Base-by-base conservation (phyloP, 129 eudicot genomes). In the Tagetes erecta region DNA sequence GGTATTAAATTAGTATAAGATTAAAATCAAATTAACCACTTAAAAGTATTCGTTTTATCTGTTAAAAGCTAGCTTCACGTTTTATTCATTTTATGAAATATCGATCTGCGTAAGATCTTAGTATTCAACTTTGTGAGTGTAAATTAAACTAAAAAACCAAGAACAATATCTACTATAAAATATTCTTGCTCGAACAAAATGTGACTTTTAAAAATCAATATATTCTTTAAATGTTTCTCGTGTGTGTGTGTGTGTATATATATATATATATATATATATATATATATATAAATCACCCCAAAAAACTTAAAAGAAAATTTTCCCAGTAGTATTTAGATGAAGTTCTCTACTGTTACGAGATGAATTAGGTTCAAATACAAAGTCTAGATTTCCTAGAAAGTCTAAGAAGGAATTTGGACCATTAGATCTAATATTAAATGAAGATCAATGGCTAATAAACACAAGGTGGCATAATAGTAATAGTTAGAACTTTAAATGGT, bases 161-260 rank as follows among this genome's bases (percentile, higher is more conserved):
- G 65, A 55, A 71, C 76, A 71, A 71, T 71, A 71, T 53, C 65
- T 53, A 53, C 64, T 38, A 20, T 53, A 11, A 58, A 72, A 72
- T 72, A 72, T 72, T 58, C 76, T 72, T 72, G 68, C 31, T 58
- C 45, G 41, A 72, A 41, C 68, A 57, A 41, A 72, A 31, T 45
- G 42, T 72, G 76, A 72, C 56, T 39, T 72, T 40, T 42, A n/a
- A 33, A 42, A 57, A 31, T 41, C 39, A 30, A 40, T 57, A 57
- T 40, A 72, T 72, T 72, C 44, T 72, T 72, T 72, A 10, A 37
- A 20, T 20, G 27, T 56, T 55, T 56, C 63, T 57, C 35, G 37
- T 57, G 64, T 57, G 30, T 57, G 2, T 30, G 8, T 30, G 35
- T 57, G 8, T 57, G 13, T 6, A 27, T 57, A 56, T 57, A 27